phyloP scores from a whole-genome alignment of 2,329 filamentous ascomycete species.

The Fusarium armeniacum region DNA sequence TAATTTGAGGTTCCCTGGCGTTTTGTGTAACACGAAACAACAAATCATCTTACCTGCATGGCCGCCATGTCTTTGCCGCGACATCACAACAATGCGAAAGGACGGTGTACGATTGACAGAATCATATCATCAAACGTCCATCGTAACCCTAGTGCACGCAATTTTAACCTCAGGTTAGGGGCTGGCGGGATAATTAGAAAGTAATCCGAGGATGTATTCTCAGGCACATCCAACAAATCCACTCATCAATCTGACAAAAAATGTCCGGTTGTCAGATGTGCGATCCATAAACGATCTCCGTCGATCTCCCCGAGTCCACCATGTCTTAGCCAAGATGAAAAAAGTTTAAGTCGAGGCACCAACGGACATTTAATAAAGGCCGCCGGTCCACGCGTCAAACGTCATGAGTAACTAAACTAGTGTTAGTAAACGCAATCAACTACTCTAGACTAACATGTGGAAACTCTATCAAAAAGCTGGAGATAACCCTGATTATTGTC shows the following conservation, averaged over 20 bases:
- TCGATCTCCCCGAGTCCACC: neutral
- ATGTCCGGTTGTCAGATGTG: neutral
- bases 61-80: neutral
- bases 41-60: neutral
- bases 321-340: neutral
- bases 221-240: neutral
- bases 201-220: neutral
- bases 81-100: neutral
- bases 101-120: neutral
- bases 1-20: neutral
- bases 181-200: neutral
- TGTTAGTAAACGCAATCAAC: neutral
- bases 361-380: constrained; percentile 19
- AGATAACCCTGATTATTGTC: neutral
- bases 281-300: neutral
- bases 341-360: neutral
- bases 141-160: neutral
- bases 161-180: too few relatives aligned
- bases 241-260: neutral
- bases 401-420: constrained; percentile 11
- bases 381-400: neutral
- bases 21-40: neutral
- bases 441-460: neutral
- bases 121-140: neutral
- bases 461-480: neutral